These are phyloP conservation scores for Chlamydomonas schloesseri DNA, from an alignment of 139 green algal species.

Conservation along the genomic window DNA sequence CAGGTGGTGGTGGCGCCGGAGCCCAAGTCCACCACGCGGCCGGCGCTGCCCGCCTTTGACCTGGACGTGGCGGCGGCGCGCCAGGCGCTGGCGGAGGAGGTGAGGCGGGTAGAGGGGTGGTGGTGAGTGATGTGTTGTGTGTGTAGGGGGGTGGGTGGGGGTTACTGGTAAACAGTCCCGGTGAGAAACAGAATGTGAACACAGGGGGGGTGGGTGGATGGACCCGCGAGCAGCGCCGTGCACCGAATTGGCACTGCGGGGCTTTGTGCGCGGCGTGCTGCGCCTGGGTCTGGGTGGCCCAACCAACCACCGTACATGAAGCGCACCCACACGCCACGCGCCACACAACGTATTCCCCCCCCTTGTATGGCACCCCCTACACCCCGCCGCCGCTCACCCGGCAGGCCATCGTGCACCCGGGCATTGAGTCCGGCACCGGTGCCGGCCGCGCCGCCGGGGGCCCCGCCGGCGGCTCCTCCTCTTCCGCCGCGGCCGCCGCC, in stretches of 20 bases:
- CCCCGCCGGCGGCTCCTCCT: neutral
- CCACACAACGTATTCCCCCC: too few species aligned
- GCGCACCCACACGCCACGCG: too few species aligned
- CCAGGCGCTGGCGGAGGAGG: conserved; percentile 42
- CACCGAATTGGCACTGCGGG: too few species aligned
- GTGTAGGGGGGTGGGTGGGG: neutral
- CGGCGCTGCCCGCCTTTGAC: conserved; percentile 12
- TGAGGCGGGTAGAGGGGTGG: neutral
- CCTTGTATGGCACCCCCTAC: too few species aligned
- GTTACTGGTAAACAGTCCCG: too few species aligned
- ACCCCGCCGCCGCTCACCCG: too few species aligned
- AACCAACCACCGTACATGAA: too few species aligned
- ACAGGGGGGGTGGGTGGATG: too few species aligned
- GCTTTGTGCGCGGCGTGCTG: too few species aligned
- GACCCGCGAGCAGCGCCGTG: too few species aligned
- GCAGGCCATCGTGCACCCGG: neutral
- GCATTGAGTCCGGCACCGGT: neutral
- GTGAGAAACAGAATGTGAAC: too few species aligned
- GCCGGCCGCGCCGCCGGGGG: neutral
- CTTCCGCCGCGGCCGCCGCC: neutral
- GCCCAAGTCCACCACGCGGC: conserved; percentile 48
- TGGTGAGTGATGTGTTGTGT: neutral
- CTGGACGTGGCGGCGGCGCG: conserved; percentile 13
- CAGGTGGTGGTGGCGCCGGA: conserved; percentile 47
- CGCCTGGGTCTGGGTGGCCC: too few species aligned